These are phyloP conservation scores for Boletus coccyginus DNA, from an alignment of 768 basidiomycete species.

Conservation along the genomic window DNA sequence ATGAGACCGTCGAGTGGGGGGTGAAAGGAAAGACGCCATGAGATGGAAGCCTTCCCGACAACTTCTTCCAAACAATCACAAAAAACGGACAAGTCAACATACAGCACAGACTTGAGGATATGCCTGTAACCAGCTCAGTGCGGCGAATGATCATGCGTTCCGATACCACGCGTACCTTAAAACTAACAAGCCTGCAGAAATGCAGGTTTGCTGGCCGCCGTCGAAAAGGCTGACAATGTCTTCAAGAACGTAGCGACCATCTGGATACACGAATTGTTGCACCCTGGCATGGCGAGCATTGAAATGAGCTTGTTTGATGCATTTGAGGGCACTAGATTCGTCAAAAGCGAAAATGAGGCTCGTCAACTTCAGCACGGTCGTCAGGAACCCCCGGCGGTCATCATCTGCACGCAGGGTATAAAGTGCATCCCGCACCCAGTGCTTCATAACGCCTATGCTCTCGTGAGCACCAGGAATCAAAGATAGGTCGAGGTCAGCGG, in stretches of 20 bases:
- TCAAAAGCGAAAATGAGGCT: conserved; percentile 41
- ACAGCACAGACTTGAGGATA: conserved; percentile 34
- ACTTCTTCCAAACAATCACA: conserved; percentile 45
- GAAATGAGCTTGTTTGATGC: conserved; percentile 35
- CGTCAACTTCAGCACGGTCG: conserved; percentile 36
- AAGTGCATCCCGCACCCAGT: conserved; percentile 19
- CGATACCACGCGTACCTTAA: conserved; percentile 33
- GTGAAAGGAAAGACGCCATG: conserved; percentile 21
- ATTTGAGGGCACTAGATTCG: conserved; percentile 26
- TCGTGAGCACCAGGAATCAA: conserved; percentile 40
- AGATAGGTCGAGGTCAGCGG: conserved; percentile 31
- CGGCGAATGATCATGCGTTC: background rate
- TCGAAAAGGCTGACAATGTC: conserved; percentile 32
- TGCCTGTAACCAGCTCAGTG: conserved; percentile 35
- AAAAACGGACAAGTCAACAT: conserved; percentile 30
- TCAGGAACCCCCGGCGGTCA: conserved; percentile 35
- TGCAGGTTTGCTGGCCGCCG: conserved; percentile 18
- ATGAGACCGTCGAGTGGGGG: conserved; percentile 42
- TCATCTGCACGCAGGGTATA: conserved; percentile 27
- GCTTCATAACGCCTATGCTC: no score
- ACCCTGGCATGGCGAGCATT: background rate
- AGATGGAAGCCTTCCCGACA: conserved; percentile 40
- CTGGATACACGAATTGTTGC: conserved; percentile 7
- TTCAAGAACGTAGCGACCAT: conserved; percentile 26
- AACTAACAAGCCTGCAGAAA: conserved; percentile 37